Conservation (phyloP, 2,329 filamentous ascomycete species). For the Colletotrichum lindemuthianum region DNA sequence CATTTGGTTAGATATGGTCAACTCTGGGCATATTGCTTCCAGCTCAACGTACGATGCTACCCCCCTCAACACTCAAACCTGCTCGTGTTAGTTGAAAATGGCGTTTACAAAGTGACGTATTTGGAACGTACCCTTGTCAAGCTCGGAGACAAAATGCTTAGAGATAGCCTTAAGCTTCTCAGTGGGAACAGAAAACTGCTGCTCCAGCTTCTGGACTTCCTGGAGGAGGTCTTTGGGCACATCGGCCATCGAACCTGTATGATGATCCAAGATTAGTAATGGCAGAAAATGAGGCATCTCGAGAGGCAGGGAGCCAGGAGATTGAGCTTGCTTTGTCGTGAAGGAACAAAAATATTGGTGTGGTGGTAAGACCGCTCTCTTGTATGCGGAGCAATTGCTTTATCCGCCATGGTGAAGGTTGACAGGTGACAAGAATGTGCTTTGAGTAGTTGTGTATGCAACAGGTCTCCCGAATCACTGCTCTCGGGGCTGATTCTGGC, state of each 20-base stretch:
- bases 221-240: constrained; percentile 83
- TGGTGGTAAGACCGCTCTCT: constrained; percentile 36
- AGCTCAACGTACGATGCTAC: constrained; percentile 80
- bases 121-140: constrained; percentile 75
- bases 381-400: constrained; percentile 35
- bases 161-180: constrained; percentile 90
- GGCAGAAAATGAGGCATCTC: background rate
- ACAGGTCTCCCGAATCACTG: background rate
- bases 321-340: constrained; percentile 31
- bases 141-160: constrained; percentile 87
- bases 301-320: background rate
- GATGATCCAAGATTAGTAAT: constrained; percentile 25
- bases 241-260: constrained; percentile 86
- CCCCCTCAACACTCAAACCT: constrained; percentile 88
- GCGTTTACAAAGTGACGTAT: constrained; percentile 28
- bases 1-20: constrained; percentile 36
- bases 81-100: constrained; percentile 31
- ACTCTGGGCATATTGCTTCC: background rate
- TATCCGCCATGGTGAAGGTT: constrained; percentile 30
- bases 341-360: constrained; percentile 29
- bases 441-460: background rate
- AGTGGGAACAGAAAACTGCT: constrained; percentile 81
- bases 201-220: constrained; percentile 86
- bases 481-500: constrained; percentile 4
- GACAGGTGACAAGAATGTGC: constrained; percentile 5